A percentile compares a stretch with the other conserved stretches of the same genome.
Evolutionary conservation across 176 grass and related monocot genomes (phyloP).

Genomic region (Avena eriantha): DNA sequence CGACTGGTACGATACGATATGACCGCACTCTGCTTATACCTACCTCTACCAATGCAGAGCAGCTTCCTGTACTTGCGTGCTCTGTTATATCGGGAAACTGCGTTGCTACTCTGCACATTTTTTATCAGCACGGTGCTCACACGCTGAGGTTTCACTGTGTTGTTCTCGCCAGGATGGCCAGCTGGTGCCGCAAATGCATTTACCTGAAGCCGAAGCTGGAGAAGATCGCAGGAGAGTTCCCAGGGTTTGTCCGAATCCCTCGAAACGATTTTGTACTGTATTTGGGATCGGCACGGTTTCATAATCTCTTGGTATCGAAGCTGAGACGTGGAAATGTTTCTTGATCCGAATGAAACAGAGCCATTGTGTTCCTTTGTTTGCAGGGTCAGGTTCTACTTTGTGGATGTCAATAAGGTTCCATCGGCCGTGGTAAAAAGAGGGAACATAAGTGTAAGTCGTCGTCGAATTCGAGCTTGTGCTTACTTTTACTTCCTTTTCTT

Average conservation of each 20-base stretch:
- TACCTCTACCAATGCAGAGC: neutral
- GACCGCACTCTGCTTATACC: neutral
- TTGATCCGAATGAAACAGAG: slow-evolving; percentile 2
- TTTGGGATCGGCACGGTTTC: neutral
- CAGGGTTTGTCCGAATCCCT: slow-evolving; percentile 54
- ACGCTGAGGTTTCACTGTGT: slow-evolving; percentile 1
- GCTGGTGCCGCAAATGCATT: slow-evolving; percentile 97
- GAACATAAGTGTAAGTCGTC: slow-evolving; percentile 75
- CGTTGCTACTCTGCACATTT: neutral
- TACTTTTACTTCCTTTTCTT: neutral
- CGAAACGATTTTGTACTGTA: neutral
- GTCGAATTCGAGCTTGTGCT: neutral
- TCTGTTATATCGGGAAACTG: neutral
- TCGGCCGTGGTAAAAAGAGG: slow-evolving; percentile 82
- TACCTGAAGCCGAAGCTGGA: slow-evolving; percentile 93
- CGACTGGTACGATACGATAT: slow-evolving; percentile 64
- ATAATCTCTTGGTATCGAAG: neutral
- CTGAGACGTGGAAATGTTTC: neutral
- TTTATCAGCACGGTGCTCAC: neutral
- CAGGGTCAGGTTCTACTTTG: slow-evolving; percentile 77
- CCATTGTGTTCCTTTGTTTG: neutral
- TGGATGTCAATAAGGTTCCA: slow-evolving; percentile 96
- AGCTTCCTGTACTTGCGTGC: neutral
- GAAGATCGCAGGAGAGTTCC: slow-evolving; percentile 88
- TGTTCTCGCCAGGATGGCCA: slow-evolving; percentile 73